A percentile compares a stretch with the other conserved stretches of the same genome.
Evolutionary conservation across 768 basidiomycete species (phyloP).

Genomic region (Suillus discolor): DNA sequence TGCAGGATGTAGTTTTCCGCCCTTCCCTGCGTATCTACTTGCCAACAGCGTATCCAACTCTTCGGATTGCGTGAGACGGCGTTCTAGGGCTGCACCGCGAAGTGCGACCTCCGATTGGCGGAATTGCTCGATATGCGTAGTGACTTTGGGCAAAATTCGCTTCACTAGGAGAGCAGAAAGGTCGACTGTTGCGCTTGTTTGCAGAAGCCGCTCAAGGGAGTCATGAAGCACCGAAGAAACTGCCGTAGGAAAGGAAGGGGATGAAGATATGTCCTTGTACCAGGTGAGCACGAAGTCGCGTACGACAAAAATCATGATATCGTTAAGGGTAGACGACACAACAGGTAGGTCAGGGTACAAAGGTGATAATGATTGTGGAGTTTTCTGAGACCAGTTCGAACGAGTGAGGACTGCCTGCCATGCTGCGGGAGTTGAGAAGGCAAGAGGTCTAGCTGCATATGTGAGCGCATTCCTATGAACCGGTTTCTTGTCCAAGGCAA

Average conservation of each 20-base stretch:
- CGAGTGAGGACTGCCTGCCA: constrained; percentile 91
- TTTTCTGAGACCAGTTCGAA: constrained; percentile 84
- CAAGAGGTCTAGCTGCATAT: constrained; percentile 69
- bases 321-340: constrained; percentile 74
- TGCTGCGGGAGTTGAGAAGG: constrained; percentile 91
- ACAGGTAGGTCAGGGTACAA: constrained; percentile 65
- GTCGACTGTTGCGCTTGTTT: constrained; percentile 63
- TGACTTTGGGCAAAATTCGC: constrained; percentile 86
- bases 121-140: constrained; percentile 87
- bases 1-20: constrained; percentile 78
- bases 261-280: constrained; percentile 86
- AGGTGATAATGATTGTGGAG: constrained; percentile 67
- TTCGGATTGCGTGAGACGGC: constrained; percentile 84
- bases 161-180: constrained; percentile 76
- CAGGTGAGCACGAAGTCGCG: constrained; percentile 88
- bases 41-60: constrained; percentile 88
- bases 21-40: constrained; percentile 69
- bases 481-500: constrained; percentile 54
- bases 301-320: constrained; percentile 78
- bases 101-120: constrained; percentile 86
- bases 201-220: constrained; percentile 58
- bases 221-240: constrained; percentile 77
- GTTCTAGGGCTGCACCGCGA: constrained; percentile 80
- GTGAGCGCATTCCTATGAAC: constrained; percentile 41
- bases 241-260: constrained; percentile 85